Evolutionary conservation across 495 filamentous ascomycete species (phyloP), one percentile per base, ranked within the genome.

Genomic region (Hypoxylon subgilvum): DNA sequence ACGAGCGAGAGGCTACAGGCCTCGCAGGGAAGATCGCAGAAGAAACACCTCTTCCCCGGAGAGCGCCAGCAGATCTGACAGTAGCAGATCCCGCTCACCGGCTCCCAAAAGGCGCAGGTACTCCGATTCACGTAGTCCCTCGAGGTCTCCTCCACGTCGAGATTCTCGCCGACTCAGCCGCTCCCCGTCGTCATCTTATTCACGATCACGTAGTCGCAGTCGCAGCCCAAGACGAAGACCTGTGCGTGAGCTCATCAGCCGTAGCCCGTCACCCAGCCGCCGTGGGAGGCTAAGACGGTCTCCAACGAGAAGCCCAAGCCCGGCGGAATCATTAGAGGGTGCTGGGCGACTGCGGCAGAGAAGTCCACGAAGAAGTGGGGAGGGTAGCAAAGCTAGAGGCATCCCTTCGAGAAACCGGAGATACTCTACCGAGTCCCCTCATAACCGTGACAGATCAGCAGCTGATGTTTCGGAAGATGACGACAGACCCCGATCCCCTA

Each of bases 401-500:
- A 43, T 75, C 45, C 79, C 82, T 48, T 64, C 69, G 38, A 74
- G 64, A 60, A 74, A 67, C 66, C 72, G 66, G 68, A 69, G 66
- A 66, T 58, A 58, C 42, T 72, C 71, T 47, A 67, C 72, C 13
- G 63, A 65, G 53, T 69, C 69, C 47, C 68, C 66, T 68, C 68
- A 69, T 47, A 57, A 71, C 70, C 74, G 65, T 71, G 66, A 70
- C 74, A 78, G 66, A 73, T 73, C 72, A 64, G n/a, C n/a, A n/a
- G 82, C 86, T 88, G 86, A 88, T 85, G 76, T 76, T 79, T 79
- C 74, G 69, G 79, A 73, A 74, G 76, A 77, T 76, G 79, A 81
- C 77, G 71, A 78, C 68, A 82, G 73, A 76, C 69, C 72, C 48
- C 71, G 51, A 70, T 66, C 71, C 64, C 65, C 57, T 53, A 63